phyloP scores from a whole-genome alignment of 306 rosid genomes.

The Ormosia emarginata region DNA sequence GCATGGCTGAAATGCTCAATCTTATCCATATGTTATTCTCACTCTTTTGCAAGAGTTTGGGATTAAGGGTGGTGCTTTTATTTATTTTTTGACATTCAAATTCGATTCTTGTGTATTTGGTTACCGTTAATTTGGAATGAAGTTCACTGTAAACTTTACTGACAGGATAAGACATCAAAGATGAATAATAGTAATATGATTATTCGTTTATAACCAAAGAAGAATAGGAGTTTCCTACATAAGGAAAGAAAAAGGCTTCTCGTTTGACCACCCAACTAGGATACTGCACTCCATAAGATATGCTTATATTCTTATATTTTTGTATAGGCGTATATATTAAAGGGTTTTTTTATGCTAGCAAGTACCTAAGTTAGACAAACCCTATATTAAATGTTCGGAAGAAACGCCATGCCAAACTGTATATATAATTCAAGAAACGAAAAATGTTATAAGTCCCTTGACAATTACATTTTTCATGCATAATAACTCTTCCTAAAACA shows the following conservation, averaged over 20 bases:
- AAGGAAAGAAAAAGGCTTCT: not conserved
- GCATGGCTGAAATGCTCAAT: slow-evolving; percentile 1
- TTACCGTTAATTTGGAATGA: not conserved
- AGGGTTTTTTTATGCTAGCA: too few species aligned
- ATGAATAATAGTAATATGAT: not conserved
- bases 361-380: too few species aligned
- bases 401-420: not conserved
- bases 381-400: too few species aligned
- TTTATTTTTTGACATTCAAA: not conserved
- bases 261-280: not conserved
- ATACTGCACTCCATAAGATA: not conserved
- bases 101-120: not conserved
- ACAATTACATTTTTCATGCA: too few species aligned
- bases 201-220: not conserved
- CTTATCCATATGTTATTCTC: not conserved
- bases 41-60: too few species aligned
- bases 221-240: not conserved
- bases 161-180: not conserved
- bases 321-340: too few species aligned
- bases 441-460: not conserved
- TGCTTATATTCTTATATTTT: not conserved
- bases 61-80: not conserved
- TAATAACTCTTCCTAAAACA: too few species aligned
- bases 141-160: not conserved
- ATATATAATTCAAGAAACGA: not conserved